Evolutionary conservation across 1,284 basidiomycete genomes (phyloP).

Genomic region (Schizophyllum amplum): DNA sequence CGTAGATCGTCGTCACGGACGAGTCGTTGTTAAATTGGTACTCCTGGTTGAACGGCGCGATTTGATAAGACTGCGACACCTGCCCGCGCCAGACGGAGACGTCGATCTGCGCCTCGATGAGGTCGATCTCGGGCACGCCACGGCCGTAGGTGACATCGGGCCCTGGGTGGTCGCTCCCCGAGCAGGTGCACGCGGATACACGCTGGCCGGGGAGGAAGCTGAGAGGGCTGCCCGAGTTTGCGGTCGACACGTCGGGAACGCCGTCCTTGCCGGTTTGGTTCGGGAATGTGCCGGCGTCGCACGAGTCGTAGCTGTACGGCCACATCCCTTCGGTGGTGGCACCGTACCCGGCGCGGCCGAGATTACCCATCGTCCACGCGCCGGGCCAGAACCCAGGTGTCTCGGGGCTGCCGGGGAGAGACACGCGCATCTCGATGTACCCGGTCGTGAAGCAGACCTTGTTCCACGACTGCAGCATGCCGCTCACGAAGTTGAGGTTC

Average conservation of each 20-base stretch:
- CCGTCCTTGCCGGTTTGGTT: conserved; percentile 59
- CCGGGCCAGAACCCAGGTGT: conserved; percentile 76
- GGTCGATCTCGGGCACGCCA: conserved; percentile 81
- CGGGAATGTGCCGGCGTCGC: conserved; percentile 80
- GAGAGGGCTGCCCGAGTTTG: conserved; percentile 36
- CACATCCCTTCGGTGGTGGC: conserved; percentile 57
- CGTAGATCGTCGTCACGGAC: conserved; percentile 36
- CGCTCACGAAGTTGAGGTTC: conserved; percentile 73
- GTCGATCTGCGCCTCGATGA: conserved; percentile 65
- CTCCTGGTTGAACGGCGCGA: conserved; percentile 56
- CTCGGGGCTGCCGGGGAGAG: conserved; percentile 66
- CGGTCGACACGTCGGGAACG: conserved; percentile 42
- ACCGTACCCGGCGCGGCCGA: conserved; percentile 73
- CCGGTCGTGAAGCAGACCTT: conserved; percentile 93
- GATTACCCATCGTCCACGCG: conserved; percentile 80
- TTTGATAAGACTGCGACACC: conserved; percentile 61
- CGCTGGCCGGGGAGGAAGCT: conserved; percentile 75
- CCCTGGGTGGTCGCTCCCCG: conserved; percentile 77
- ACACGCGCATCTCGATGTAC: conserved; percentile 76
- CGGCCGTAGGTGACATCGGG: conserved; percentile 70
- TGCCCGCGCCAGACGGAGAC: conserved; percentile 27
- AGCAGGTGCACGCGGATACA: conserved; percentile 80
- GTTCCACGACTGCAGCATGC: conserved; percentile 82
- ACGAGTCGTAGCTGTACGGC: conserved; percentile 80
- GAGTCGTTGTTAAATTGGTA: conserved; percentile 47